These are phyloP conservation scores for Neurospora sp. DNA, from an alignment of 495 filamentous ascomycete species.

Conservation along the genomic window DNA sequence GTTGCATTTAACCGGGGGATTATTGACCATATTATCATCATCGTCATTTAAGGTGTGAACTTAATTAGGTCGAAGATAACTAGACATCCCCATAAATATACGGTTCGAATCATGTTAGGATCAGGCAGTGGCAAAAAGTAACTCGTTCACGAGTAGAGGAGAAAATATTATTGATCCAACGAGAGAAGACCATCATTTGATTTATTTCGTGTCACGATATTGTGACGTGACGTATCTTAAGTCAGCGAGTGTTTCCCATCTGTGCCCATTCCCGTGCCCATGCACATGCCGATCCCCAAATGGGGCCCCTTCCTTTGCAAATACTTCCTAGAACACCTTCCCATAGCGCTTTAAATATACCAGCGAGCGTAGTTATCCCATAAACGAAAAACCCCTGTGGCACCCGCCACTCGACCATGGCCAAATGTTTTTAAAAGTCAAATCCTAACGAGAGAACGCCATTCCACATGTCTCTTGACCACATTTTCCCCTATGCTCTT, in stretches of 20 bases:
- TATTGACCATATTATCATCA: no score
- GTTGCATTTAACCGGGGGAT: no score
- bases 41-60: no score
- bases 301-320: not conserved
- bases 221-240: not conserved
- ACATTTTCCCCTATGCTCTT: not conserved
- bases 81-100: no score
- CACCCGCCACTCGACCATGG: not conserved
- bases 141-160: not conserved
- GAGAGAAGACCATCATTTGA: not conserved
- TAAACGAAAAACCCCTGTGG: not conserved
- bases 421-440: not conserved
- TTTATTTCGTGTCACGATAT: not conserved
- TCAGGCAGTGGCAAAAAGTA: not conserved
- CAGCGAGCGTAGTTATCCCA: not conserved
- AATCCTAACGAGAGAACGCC: not conserved
- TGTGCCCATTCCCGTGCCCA: not conserved
- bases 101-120: no score
- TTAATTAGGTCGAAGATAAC: no score
- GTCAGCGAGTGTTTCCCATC: not conserved
- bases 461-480: not conserved
- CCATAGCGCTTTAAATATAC: not conserved
- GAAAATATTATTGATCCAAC: not conserved
- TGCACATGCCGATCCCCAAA: not conserved
- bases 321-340: not conserved